Percentiles rank a stretch among this genome's conserved stretches.
Conservation (phyloP, 2,329 filamentous ascomycete species). For the Endoconidiophora laricicola region DNA sequence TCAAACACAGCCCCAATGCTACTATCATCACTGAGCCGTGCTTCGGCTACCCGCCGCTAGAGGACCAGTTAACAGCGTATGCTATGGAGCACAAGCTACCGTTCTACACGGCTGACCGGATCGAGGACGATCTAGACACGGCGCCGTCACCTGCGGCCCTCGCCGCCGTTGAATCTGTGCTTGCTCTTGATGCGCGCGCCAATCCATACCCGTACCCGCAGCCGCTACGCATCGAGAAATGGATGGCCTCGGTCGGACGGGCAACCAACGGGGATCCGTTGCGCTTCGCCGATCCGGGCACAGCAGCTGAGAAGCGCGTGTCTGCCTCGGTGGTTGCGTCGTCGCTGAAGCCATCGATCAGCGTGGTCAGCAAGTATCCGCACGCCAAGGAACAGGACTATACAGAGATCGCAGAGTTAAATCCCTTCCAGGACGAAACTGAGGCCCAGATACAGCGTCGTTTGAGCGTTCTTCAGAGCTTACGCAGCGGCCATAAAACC, state of each 20-base stretch:
- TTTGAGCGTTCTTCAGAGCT: no score
- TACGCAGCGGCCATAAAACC: no score
- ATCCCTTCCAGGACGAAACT: slow-evolving; percentile 9
- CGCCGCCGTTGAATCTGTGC: neutral
- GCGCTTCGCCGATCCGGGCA: neutral
- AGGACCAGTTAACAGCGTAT: slow-evolving; percentile 1
- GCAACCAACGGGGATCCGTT: neutral
- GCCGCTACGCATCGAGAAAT: slow-evolving; percentile 8
- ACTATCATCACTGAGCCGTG: neutral
- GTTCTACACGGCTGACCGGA: slow-evolving; percentile 1
- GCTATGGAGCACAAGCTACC: slow-evolving; percentile 1
- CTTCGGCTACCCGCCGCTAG: neutral
- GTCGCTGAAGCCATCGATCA: slow-evolving; percentile 2
- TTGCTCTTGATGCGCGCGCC: neutral
- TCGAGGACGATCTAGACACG: neutral
- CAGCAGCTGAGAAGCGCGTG: neutral
- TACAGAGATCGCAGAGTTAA: slow-evolving; percentile 12
- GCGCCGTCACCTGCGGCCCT: neutral
- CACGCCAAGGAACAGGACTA: slow-evolving; percentile 14
- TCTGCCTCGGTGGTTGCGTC: neutral
- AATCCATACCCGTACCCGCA: neutral
- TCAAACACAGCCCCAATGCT: neutral
- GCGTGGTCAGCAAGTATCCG: slow-evolving; percentile 13
- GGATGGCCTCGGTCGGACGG: slow-evolving; percentile 6
- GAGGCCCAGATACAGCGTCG: no score